Percentiles rank a stretch among this genome's conserved stretches.
Conservation (phyloP, 345 rosid species). For the Gossypium arboreum region DNA sequence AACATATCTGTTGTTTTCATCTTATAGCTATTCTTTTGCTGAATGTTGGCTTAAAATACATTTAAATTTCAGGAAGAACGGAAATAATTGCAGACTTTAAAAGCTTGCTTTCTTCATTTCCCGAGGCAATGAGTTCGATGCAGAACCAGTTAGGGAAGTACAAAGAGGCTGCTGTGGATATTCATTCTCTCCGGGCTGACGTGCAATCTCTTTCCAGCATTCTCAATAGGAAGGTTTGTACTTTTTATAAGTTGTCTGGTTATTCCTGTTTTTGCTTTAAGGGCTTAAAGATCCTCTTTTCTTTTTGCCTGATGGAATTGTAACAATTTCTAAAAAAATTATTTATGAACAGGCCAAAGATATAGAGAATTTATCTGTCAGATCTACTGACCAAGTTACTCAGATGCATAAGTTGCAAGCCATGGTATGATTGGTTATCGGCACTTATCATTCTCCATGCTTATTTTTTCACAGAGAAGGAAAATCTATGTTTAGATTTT, state of each 20-base stretch:
- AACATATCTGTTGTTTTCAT: slow-evolving; percentile 12
- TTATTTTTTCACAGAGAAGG: not conserved
- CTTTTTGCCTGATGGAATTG: not conserved
- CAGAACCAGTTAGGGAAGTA: slow-evolving; percentile 64
- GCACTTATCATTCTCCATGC: not conserved
- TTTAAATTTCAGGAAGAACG: slow-evolving; percentile 66
- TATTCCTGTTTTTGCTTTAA: slow-evolving; percentile 19
- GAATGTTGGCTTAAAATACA: slow-evolving; percentile 26
- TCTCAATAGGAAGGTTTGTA: slow-evolving; percentile 73
- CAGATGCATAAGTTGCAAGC: slow-evolving; percentile 61
- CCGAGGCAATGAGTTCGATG: slow-evolving; percentile 83
- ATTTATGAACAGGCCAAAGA: slow-evolving; percentile 57
- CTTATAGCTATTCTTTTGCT: not conserved
- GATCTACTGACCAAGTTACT: slow-evolving; percentile 53
- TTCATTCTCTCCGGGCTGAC: slow-evolving; percentile 78
- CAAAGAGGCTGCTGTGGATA: slow-evolving; percentile 73
- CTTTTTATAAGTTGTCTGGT: slow-evolving; percentile 5
- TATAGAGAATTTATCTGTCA: slow-evolving; percentile 49
- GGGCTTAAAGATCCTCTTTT: slow-evolving; percentile 20
- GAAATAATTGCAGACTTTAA: slow-evolving; percentile 79
- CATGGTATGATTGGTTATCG: slow-evolving; percentile 47
- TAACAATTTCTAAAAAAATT: not conserved
- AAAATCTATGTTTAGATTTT: slow-evolving; percentile 4
- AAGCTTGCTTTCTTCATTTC: slow-evolving; percentile 79
- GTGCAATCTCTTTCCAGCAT: slow-evolving; percentile 64